Evolutionary conservation across 139 green algal species (phyloP), one percentile per base, ranked within the genome.

Genomic region (Ulvella scutata): DNA sequence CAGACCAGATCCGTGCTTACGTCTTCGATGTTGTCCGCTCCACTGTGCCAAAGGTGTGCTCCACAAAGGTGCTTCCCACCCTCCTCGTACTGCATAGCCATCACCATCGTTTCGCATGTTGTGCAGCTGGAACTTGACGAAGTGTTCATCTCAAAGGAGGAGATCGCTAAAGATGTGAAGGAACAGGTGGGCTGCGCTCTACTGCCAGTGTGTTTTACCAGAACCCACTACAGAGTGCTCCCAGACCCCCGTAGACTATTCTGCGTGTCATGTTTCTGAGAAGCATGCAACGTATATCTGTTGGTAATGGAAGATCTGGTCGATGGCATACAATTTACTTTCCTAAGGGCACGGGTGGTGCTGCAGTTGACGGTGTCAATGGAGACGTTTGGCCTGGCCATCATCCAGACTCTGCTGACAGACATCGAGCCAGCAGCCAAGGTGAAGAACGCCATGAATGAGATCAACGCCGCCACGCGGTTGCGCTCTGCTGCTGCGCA

Each of bases 391-490:
- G 87, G 87, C n/a, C 90, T 84, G 74, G 40, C 75, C n/a, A 92
- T 92, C 39, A 76, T 88, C 28, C 78, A 89, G 62, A 61, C 83
- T 23, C 79, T 84, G 28, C 75, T 85, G 37, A 83, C 76, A 43
- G 81, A 85, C 76, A 85, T 85, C 62, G 78, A 81, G 29, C 81
- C 81, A 3, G 78, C 73, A 7, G 3, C 26, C 20, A 62, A 85
- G 75, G 83, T 87, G 10, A 90, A 90, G 77, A 61, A 82, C 23
- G 87, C 90, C 20, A 96, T 95, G 90, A 96, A 96, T 74, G 89
- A 96, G 76, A 96, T 96, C 82, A 96, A 96, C 80, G 88, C 86
- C 43, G 86, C 87, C 21, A 80, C 84, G n/a, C 81, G 90, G 23
- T 43, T 90, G 72, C 83, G 90, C 9, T 61, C 28, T 26, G 90